Evolutionary conservation across 2,329 filamentous ascomycete genomes (phyloP).

Genomic region (Colletotrichum siamense): DNA sequence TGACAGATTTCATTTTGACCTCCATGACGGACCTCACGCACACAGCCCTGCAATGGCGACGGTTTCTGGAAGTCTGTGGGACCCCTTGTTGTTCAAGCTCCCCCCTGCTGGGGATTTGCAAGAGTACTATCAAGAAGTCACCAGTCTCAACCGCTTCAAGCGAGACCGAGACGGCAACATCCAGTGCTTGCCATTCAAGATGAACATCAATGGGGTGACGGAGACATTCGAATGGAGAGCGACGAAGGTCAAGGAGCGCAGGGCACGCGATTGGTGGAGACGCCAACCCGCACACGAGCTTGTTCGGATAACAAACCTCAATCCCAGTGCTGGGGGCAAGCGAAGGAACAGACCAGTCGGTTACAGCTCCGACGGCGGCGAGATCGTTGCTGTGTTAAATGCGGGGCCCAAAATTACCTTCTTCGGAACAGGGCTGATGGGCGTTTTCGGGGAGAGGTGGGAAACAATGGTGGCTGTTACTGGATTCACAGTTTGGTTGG

Average conservation of each 20-base stretch:
- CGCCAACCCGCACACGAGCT: neutral
- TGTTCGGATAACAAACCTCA: neutral
- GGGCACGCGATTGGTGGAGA: neutral
- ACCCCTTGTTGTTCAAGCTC: neutral
- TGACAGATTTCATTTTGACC: neutral
- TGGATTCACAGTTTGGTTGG: neutral
- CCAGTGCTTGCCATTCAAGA: neutral
- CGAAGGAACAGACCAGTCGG: neutral
- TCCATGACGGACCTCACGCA: neutral
- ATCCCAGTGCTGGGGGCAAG: neutral
- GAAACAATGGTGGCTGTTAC: neutral
- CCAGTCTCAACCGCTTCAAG: neutral
- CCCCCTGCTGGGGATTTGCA: neutral
- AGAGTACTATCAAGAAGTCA: neutral
- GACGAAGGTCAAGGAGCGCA: neutral
- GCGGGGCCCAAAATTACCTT: neutral
- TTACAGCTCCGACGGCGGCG: neutral
- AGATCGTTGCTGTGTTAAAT: slow-evolving; percentile 17
- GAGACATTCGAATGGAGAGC: neutral
- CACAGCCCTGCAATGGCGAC: neutral
- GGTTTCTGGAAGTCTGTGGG: neutral
- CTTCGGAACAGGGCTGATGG: slow-evolving; percentile 10
- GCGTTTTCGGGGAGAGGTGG: slow-evolving; percentile 8
- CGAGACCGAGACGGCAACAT: neutral
- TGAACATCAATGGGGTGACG: neutral